Base-by-base conservation (phyloP, 2,329 filamentous ascomycete species). In the Epichloe uncinata region DNA sequence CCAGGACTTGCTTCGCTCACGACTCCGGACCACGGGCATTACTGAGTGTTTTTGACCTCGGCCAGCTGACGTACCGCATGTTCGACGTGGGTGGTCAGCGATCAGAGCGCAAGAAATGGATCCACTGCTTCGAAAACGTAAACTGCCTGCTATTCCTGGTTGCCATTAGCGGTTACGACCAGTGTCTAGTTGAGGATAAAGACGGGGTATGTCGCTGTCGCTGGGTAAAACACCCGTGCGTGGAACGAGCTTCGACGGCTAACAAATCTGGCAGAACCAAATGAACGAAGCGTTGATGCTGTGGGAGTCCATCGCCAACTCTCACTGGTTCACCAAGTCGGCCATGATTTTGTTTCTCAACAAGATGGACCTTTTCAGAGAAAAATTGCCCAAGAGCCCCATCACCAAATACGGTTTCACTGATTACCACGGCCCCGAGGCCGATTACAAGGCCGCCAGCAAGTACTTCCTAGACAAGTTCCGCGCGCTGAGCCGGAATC, bases 31-130 rank as follows among this genome's bases (percentile, higher is more conserved):
- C 3, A 95, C 90, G 22, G 90, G 90, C 82, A 95, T 96, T 65
- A 95, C 89, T 34, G 89, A 95, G 72, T 20, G 93, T 87, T 34
- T 95, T 96, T 72, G 93, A 93, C 66, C 95, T 95, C 57, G 89
- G 88, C 57, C 87, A 95, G 62, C 75, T 96, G 56, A 95, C 89
- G 51, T 96, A 95, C 74, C 82, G 89, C 58, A 95, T 96, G 90
- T 95, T 95, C 70, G 90, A 96, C 63, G 90, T 96, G 43, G 90
- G 90, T 77, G 91, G 90, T 57, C 90, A 95, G 71, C 81, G 90
- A 66, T 95, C 88, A 6, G 90, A 96, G 72, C 84, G 90, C 66
- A 96, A 96, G 85, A 96, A 96, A 81, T 96, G 90, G 90, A 96
- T 96, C 60, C 90, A 96, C 74, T 95, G 90, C 73, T 95, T 95